Base-by-base conservation (phyloP, 805 yeast genomes). In the Candida endomychidarum region DNA sequence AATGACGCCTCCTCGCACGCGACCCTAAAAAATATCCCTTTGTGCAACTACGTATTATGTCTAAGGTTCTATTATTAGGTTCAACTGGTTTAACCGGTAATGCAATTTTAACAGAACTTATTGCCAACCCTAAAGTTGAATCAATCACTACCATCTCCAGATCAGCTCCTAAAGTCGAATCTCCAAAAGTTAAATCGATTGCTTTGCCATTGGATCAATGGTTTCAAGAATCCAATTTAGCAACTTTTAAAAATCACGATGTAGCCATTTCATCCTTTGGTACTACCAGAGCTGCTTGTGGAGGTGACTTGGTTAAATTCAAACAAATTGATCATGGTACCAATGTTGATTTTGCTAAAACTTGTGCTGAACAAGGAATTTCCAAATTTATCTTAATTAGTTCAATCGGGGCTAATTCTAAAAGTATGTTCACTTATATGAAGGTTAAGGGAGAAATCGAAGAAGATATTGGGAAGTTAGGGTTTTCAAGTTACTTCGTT, bases 11-110 rank as follows among this genome's bases (percentile, higher is more conserved):
- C n/a, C n/a, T n/a, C n/a, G n/a, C 5, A 20, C 22, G 22, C 22
- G 22, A 20, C 22, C n/a, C n/a, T n/a, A n/a, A n/a, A n/a, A n/a
- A 10, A 27, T 16, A 27, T 16, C 20, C 10, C 11, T 27, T 27
- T 5, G 15, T 25, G 22, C 22, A 25, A 5, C 14, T 32, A n/a
- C n/a, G 25, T 32, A 19, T 15, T 12, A 32, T 32, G 35, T 32
- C 50, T 50, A 54, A 49, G 37, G 52, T 53, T 2, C 37, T 54
- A 22, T 38, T 59, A 11, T 58, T 86, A 31, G 96, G 96, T 2
- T 74, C 89, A 20, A 87, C 96, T 1, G 96, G 96, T 2, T 63
- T 86, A 15, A 81, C 83, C 41, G 96, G 96, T 7, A 50, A 68
- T 17, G 70, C 65, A 17, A 72, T 86, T 43, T 55, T 86, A 39